Conservation (phyloP, 31 red algal genomes). For the Porphyra umbilicalis region DNA sequence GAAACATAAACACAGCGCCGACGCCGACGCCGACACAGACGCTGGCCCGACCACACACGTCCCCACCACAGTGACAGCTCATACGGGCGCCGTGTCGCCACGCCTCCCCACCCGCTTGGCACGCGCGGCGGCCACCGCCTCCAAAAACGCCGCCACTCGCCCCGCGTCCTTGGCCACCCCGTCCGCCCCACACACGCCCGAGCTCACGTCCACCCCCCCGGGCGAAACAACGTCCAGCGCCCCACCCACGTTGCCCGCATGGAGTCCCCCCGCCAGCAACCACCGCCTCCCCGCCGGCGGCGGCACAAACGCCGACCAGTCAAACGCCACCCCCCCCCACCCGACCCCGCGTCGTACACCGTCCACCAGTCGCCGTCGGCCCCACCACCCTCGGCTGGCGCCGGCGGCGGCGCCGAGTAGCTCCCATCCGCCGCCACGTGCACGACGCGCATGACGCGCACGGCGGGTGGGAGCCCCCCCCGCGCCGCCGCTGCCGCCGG, state of each 20-base stretch:
- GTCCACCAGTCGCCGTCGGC: slow-evolving; percentile 17
- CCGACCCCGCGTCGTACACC: slow-evolving; percentile 62
- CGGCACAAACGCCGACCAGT: slow-evolving; percentile 42
- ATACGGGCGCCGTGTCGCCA: too few species aligned
- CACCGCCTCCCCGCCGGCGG: slow-evolving; percentile 23
- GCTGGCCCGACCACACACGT: too few species aligned
- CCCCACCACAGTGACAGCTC: too few species aligned
- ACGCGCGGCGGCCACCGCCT: not conserved
- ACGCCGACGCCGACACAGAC: too few species aligned
- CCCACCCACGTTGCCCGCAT: slow-evolving; percentile 38
- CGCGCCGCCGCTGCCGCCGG: not conserved
- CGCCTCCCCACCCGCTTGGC: too few species aligned
- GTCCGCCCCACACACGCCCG: slow-evolving; percentile 43
- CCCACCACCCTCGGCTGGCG: too few species aligned
- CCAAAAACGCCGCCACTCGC: slow-evolving; percentile 28
- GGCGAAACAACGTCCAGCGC: slow-evolving; percentile 27
- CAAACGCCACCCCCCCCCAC: slow-evolving; percentile 64
- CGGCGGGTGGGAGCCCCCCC: not conserved
- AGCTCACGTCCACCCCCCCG: slow-evolving; percentile 59
- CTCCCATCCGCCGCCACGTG: slow-evolving; percentile 33
- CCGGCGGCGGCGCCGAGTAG: slow-evolving; percentile 2
- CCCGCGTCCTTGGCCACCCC: slow-evolving; percentile 36
- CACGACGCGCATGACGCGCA: slow-evolving; percentile 52
- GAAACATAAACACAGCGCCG: too few species aligned
- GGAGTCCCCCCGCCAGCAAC: slow-evolving; percentile 64